Evolutionary conservation across 257 asterid species (phyloP).

Genomic region (Lantana camara): DNA sequence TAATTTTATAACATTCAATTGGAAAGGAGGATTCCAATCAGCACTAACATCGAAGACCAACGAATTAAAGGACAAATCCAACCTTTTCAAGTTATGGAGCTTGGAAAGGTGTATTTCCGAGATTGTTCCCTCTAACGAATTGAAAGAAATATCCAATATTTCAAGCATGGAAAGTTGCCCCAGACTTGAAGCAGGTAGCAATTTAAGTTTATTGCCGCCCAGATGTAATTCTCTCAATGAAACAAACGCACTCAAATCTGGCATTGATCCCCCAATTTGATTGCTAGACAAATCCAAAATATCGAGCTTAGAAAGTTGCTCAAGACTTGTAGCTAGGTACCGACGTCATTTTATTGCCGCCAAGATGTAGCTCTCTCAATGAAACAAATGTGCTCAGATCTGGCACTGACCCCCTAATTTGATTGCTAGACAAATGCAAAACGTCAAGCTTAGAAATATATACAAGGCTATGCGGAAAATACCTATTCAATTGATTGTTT

Average conservation of each 20-base stretch:
- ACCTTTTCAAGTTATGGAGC: slow-evolving; percentile 22
- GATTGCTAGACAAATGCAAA: slow-evolving; percentile 24
- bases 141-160: slow-evolving; percentile 2
- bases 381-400: too few relatives aligned
- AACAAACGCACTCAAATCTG: too few relatives aligned
- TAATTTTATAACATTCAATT: background rate
- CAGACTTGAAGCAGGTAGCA: too few relatives aligned
- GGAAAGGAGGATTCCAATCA: slow-evolving; percentile 37
- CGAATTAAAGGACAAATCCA: slow-evolving; percentile 33
- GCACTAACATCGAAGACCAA: slow-evolving; percentile 12
- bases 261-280: too few relatives aligned
- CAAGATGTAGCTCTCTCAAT: background rate
- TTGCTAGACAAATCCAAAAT: too few relatives aligned
- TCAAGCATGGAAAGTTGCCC: slow-evolving; percentile 23
- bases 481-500: slow-evolving; percentile 22
- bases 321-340: slow-evolving; percentile 17
- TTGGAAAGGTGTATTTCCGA: slow-evolving; percentile 30
- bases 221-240: too few relatives aligned
- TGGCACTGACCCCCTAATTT: slow-evolving; percentile 20
- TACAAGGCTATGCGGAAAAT: background rate
- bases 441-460: background rate
- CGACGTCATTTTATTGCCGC: background rate
- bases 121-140: slow-evolving; percentile 30
- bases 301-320: too few relatives aligned
- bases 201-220: too few relatives aligned